A percentile compares a stretch with the other conserved stretches of the same genome.
Conservation (phyloP, 352 stramenopile genomes). For the Globisporangium nunn region DNA sequence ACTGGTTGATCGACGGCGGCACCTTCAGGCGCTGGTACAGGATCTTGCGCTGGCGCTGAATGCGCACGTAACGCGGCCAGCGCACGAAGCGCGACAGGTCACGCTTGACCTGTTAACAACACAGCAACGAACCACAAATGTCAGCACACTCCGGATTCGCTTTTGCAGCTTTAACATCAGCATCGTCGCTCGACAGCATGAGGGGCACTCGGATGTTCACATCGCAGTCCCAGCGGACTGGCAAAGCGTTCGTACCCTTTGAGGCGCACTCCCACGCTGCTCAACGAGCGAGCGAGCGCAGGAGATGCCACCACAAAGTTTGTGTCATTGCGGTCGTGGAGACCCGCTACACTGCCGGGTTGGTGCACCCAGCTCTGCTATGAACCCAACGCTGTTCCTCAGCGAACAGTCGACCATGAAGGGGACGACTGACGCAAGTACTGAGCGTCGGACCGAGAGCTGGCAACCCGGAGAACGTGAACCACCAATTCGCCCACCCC, state of each 20-base stretch:
- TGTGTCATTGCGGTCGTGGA: constrained; percentile 90
- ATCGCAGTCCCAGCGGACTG: not conserved
- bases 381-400: not conserved
- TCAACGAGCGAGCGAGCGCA: not conserved
- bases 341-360: constrained; percentile 72
- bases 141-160: constrained; percentile 2
- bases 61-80: constrained; percentile 97
- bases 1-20: constrained; percentile 98
- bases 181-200: constrained; percentile 8
- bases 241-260: constrained; percentile 61
- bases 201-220: constrained; percentile 11
- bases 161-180: not conserved
- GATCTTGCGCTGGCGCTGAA: constrained; percentile 99
- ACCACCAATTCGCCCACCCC: constrained; percentile 7
- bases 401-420: not conserved
- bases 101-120: constrained; percentile 76
- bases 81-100: constrained; percentile 98
- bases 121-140: constrained; percentile 4
- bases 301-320: constrained; percentile 79
- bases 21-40: constrained; percentile 99
- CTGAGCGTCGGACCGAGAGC: not conserved
- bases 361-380: constrained; percentile 1
- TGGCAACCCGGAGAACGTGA: constrained; percentile 15
- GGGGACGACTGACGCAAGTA: not conserved
- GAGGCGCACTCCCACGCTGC: constrained; percentile 23